phyloP scores from a whole-genome alignment of 1,284 basidiomycete species.

The Rhodotorula sp. region DNA sequence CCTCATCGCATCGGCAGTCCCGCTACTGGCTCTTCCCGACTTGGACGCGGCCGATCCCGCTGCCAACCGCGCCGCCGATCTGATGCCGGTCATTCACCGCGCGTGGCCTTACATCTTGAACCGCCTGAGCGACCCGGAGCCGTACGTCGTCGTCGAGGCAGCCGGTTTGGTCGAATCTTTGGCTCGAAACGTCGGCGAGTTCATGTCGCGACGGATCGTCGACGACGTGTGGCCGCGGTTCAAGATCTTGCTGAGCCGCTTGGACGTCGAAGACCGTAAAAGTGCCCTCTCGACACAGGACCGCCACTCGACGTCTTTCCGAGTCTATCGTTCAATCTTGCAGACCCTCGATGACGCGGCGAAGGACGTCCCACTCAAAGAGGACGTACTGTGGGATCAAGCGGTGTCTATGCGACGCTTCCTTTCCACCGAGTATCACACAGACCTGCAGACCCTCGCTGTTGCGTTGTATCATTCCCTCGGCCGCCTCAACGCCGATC shows the following conservation, averaged over 20 bases:
- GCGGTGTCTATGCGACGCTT: constrained; percentile 70
- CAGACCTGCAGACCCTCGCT: constrained; percentile 68
- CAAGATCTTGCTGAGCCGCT: constrained; percentile 61
- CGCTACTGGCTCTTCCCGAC: constrained; percentile 60
- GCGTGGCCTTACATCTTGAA: constrained; percentile 88
- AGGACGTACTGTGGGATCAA: constrained; percentile 73
- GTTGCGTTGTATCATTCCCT: constrained; percentile 64
- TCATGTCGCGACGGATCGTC: constrained; percentile 77
- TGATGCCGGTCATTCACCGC: constrained; percentile 76
- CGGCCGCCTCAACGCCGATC: constrained; percentile 65
- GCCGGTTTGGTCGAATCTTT: constrained; percentile 68
- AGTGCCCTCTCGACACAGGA: constrained; percentile 49
- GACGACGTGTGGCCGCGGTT: constrained; percentile 88
- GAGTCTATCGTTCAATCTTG: constrained; percentile 69
- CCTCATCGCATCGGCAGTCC: constrained; percentile 67
- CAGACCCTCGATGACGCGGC: constrained; percentile 66
- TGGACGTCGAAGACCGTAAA: constrained; percentile 59
- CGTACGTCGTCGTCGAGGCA: constrained; percentile 71
- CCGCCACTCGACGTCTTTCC: constrained; percentile 70
- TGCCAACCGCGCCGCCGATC: constrained; percentile 57
- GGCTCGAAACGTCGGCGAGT: constrained; percentile 66
- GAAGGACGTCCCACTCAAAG: constrained; percentile 63
- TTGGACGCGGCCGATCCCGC: neutral
- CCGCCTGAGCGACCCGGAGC: constrained; percentile 55
- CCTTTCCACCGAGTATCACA: constrained; percentile 61